Evolutionary conservation across 139 green algal genomes (phyloP).

Genomic region (Chara braunii): DNA sequence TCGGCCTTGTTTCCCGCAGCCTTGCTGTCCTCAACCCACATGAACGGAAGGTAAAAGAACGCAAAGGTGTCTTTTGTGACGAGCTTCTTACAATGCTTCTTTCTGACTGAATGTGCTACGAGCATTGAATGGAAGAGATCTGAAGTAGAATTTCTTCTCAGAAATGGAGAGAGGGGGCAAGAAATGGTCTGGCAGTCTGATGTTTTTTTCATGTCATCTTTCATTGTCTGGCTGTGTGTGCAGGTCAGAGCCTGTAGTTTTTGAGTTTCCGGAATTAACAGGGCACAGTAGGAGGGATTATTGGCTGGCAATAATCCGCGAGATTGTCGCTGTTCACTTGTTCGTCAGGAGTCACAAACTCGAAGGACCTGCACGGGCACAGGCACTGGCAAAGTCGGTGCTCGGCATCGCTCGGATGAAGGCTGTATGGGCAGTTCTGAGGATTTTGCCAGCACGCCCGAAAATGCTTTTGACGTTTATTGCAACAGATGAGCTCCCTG

Average conservation of each 20-base stretch:
- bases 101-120: too few relatives aligned
- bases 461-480: conserved; percentile 22
- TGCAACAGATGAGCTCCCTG: conserved; percentile 6
- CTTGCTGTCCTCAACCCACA: too few relatives aligned
- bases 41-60: too few relatives aligned
- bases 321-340: conserved; percentile 23
- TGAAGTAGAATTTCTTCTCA: too few relatives aligned
- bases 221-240: too few relatives aligned
- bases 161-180: too few relatives aligned
- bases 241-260: conserved; percentile 12
- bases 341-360: conserved; percentile 18
- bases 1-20: too few relatives aligned
- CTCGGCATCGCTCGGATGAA: conserved; percentile 26
- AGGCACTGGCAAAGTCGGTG: conserved; percentile 13
- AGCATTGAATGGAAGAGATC: too few relatives aligned
- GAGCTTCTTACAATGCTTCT: too few relatives aligned
- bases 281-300: conserved; percentile 25
- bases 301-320: conserved; percentile 21
- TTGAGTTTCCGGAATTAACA: conserved; percentile 27
- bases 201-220: too few relatives aligned
- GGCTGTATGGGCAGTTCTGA: conserved; percentile 2
- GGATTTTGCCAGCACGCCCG: not conserved
- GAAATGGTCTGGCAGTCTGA: too few relatives aligned
- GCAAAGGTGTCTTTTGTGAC: too few relatives aligned
- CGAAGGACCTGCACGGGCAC: not conserved